Evolutionary conservation across 2,329 filamentous ascomycete species (phyloP).

Genomic region (Sporothrix pseudoabietina): DNA sequence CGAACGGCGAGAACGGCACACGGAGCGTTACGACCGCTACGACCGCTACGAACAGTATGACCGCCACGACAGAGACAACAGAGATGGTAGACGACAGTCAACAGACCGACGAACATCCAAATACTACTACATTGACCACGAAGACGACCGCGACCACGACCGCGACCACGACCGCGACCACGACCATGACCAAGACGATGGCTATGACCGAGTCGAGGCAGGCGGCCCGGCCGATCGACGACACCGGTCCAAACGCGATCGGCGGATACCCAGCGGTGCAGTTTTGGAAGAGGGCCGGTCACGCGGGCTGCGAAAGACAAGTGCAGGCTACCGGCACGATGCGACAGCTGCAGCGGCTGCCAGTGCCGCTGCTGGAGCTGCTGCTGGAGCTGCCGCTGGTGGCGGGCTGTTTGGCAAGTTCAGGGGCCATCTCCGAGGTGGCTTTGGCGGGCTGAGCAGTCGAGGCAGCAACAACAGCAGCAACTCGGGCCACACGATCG

Average conservation of each 20-base stretch:
- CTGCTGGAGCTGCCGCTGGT: neutral
- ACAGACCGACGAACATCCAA: slow-evolving; percentile 8
- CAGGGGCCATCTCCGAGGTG: slow-evolving; percentile 44
- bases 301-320: slow-evolving; percentile 33
- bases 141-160: slow-evolving; percentile 6
- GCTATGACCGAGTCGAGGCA: slow-evolving; percentile 31
- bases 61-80: slow-evolving; percentile 10
- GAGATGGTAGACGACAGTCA: neutral
- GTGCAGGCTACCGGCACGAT: neutral
- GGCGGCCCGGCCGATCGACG: slow-evolving; percentile 28
- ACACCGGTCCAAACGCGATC: slow-evolving; percentile 41
- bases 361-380: neutral
- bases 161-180: too few relatives aligned
- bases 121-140: slow-evolving; percentile 17
- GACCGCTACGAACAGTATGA: neutral
- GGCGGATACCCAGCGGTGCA: slow-evolving; percentile 69
- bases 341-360: slow-evolving; percentile 13
- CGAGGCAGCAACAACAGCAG: slow-evolving; percentile 53
- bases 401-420: neutral
- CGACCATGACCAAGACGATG: slow-evolving; percentile 24
- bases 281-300: slow-evolving; percentile 67
- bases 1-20: slow-evolving; percentile 29
- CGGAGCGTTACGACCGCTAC: slow-evolving; percentile 8
- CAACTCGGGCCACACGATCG: slow-evolving; percentile 45
- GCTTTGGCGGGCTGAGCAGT: slow-evolving; percentile 49